Evolutionary conservation across 2,329 filamentous ascomycete species (phyloP).

Genomic region (Helminthosporium solani): DNA sequence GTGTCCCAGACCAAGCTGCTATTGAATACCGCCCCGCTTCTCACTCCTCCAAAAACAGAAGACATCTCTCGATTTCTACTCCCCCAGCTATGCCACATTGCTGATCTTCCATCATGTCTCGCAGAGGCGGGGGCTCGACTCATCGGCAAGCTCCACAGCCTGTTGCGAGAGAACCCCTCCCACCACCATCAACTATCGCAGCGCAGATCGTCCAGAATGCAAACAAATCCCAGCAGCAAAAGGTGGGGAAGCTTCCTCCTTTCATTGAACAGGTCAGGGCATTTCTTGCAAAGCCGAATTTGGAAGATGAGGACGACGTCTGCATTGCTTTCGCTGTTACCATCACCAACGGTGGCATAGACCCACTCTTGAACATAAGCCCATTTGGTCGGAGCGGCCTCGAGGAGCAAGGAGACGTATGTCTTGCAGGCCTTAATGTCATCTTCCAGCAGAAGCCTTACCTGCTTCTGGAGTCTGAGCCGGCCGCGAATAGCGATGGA

Average conservation of each 20-base stretch:
- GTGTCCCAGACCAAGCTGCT: no score
- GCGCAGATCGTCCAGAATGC: constrained; percentile 83
- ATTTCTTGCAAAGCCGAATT: constrained; percentile 51
- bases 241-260: constrained; percentile 60
- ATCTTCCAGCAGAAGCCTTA: constrained; percentile 73
- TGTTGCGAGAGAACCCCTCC: constrained; percentile 19
- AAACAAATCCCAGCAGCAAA: constrained; percentile 55
- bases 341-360: constrained; percentile 75
- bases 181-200: constrained; percentile 75
- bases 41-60: background rate
- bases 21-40: background rate
- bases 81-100: constrained; percentile 24
- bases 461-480: constrained; percentile 54
- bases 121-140: constrained; percentile 39
- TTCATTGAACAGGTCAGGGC: constrained; percentile 74
- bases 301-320: constrained; percentile 64
- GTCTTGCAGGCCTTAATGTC: constrained; percentile 73
- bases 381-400: constrained; percentile 66
- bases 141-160: constrained; percentile 29
- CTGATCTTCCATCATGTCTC: constrained; percentile 41
- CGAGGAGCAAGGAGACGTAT: constrained; percentile 64
- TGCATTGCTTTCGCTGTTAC: constrained; percentile 87
- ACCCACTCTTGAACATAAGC: constrained; percentile 35
- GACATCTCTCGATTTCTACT: background rate
- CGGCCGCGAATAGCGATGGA: constrained; percentile 33